phyloP scores from a whole-genome alignment of 441 rosid genomes.

The Sinapis alba region DNA sequence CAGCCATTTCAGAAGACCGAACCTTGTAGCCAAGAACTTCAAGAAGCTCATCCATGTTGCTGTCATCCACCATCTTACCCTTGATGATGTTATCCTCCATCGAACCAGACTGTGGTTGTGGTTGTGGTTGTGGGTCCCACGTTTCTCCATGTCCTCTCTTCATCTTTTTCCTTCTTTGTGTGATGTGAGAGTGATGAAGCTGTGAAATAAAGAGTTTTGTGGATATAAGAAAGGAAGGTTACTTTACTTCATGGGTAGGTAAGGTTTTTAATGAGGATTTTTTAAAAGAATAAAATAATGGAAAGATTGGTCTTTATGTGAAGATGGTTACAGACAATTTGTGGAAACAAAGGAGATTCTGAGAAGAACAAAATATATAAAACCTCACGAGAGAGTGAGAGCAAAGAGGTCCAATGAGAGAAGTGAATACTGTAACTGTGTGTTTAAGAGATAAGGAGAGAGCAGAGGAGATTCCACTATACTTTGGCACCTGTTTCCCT shows the following conservation, averaged over 20 bases:
- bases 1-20: constrained; percentile 64
- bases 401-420: constrained; percentile 43
- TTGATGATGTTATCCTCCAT: constrained; percentile 40
- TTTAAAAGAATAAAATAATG: not conserved
- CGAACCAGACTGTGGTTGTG: constrained; percentile 25
- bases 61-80: constrained; percentile 43
- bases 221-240: constrained; percentile 23
- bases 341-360: constrained; percentile 44
- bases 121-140: constrained; percentile 13
- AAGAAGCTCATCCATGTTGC: constrained; percentile 58
- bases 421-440: constrained; percentile 29
- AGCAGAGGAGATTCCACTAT: constrained; percentile 41
- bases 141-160: constrained; percentile 63
- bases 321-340: constrained; percentile 16
- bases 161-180: constrained; percentile 32
- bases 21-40: constrained; percentile 74
- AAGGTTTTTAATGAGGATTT: constrained; percentile 31
- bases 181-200: constrained; percentile 17
- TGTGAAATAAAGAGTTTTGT: not conserved
- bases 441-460: constrained; percentile 50
- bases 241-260: constrained; percentile 32
- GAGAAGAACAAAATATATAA: constrained; percentile 21
- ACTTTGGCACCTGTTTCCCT: constrained; percentile 37
- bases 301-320: constrained; percentile 3
- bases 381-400: constrained; percentile 7